Conservation (phyloP, 1,284 basidiomycete genomes). For the Trametes pubescens region DNA sequence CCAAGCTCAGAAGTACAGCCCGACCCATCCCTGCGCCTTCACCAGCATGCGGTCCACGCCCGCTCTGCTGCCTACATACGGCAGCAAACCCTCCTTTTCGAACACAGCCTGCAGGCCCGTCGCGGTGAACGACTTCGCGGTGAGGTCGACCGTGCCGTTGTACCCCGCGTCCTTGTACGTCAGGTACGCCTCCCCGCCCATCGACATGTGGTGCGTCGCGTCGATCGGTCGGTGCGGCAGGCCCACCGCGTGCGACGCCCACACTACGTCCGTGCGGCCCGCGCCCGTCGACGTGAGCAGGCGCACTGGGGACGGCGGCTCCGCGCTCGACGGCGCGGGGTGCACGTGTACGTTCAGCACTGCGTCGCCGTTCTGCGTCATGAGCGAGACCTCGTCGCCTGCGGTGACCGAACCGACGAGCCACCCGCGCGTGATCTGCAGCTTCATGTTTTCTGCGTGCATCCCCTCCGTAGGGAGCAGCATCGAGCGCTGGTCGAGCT, state of each 20-base stretch:
- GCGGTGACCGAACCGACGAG: constrained; percentile 63
- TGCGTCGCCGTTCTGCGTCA: constrained; percentile 60
- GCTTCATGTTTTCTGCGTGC: constrained; percentile 47
- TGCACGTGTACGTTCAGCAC: constrained; percentile 56
- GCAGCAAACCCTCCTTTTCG: constrained; percentile 46
- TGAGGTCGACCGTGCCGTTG: constrained; percentile 56
- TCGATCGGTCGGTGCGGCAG: constrained; percentile 55
- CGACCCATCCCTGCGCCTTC: constrained; percentile 58
- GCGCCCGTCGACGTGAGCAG: constrained; percentile 59
- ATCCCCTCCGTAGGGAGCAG: constrained; percentile 54
- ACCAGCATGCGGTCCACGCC: constrained; percentile 55
- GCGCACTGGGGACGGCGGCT: constrained; percentile 44
- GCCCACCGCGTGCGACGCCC: constrained; percentile 48
- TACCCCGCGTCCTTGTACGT: constrained; percentile 60
- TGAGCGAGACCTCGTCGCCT: constrained; percentile 50
- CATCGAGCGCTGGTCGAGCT: constrained; percentile 49
- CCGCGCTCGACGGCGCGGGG: constrained; percentile 43
- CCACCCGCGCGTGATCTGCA: constrained; percentile 62
- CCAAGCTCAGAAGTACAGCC: constrained; percentile 53
- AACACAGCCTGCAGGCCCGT: constrained; percentile 44
- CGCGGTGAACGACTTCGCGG: constrained; percentile 52
- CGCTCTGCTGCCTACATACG: constrained; percentile 55
- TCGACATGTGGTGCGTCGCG: constrained; percentile 54
- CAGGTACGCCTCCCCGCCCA: constrained; percentile 61
- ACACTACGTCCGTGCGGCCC: constrained; percentile 58